Conservation (phyloP, 768 basidiomycete genomes). For the Nevesoporus exiguus region DNA sequence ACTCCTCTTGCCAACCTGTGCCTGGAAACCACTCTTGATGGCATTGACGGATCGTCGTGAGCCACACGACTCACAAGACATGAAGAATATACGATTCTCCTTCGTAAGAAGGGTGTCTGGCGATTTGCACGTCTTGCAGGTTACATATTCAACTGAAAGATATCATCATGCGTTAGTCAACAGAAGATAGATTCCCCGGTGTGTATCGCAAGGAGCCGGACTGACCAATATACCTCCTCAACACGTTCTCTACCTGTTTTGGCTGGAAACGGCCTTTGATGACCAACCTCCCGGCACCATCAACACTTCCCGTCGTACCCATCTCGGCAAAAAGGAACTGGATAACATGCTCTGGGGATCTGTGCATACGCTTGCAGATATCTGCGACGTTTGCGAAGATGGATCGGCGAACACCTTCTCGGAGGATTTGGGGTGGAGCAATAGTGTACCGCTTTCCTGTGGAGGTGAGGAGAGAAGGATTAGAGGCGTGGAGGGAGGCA, state of each 20-base stretch:
- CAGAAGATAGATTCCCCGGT: background rate
- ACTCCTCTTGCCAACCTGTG: conserved; percentile 86
- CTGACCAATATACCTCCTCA: conserved; percentile 94
- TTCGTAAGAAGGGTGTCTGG: conserved; percentile 95
- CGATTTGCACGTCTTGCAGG: conserved; percentile 99
- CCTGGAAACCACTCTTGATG: conserved; percentile 99
- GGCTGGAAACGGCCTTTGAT: conserved; percentile 99
- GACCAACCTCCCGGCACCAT: conserved; percentile 86
- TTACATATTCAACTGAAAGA: conserved; percentile 87
- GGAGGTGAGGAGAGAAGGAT: conserved; percentile 84
- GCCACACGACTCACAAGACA: conserved; percentile 89
- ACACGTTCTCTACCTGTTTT: conserved; percentile 96
- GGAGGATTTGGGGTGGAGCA: conserved; percentile 88
- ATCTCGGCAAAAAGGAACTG: conserved; percentile 96
- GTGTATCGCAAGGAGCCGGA: conserved; percentile 5
- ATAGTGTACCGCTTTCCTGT: conserved; percentile 95
- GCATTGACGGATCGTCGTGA: conserved; percentile 88
- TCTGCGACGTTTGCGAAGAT: conserved; percentile 96
- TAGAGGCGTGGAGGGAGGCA: conserved; percentile 84
- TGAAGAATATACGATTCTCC: conserved; percentile 99
- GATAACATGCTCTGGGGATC: conserved; percentile 96
- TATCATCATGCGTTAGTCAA: background rate
- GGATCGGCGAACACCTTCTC: conserved; percentile 96
- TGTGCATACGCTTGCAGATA: conserved; percentile 98
- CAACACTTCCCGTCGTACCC: conserved; percentile 96